Evolutionary conservation across 139 green algal species (phyloP).

Genomic region (Ostreobium quekettii): DNA sequence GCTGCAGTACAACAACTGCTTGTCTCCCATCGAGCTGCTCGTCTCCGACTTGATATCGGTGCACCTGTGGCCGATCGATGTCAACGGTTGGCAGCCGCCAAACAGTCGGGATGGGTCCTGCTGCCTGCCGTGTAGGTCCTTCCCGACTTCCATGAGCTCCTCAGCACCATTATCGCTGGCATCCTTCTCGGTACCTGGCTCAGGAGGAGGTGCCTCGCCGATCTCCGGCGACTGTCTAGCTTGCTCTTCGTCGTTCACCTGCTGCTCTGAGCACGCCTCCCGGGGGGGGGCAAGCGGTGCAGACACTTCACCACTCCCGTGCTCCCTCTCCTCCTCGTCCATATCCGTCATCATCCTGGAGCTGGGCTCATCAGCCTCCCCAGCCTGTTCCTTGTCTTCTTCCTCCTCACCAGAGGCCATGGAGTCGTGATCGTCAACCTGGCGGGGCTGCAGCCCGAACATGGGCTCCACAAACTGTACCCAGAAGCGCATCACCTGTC

Average conservation of each 20-base stretch:
- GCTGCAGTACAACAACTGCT: constrained; percentile 71
- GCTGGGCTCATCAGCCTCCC: background rate
- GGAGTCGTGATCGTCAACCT: constrained; percentile 27
- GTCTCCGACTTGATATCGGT: background rate
- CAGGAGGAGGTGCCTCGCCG: too few species aligned
- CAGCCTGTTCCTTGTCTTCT: constrained; percentile 6
- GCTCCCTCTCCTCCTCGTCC: background rate
- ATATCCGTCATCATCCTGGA: background rate
- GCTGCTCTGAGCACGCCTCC: too few species aligned
- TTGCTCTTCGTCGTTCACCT: too few species aligned
- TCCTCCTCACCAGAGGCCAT: constrained; percentile 18
- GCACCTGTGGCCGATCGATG: background rate
- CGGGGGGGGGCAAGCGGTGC: too few species aligned
- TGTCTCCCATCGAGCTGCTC: background rate
- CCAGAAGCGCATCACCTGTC: constrained; percentile 63
- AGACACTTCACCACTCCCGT: too few species aligned
- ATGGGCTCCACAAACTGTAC: constrained; percentile 75
- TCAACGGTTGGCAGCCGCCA: background rate
- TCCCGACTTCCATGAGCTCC: too few species aligned
- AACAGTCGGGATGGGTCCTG: background rate
- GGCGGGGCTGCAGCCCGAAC: constrained; percentile 58
- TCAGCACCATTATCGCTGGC: too few species aligned
- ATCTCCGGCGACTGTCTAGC: too few species aligned
- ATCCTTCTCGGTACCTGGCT: too few species aligned
- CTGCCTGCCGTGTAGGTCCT: too few species aligned